A percentile compares a stretch with the other conserved stretches of the same genome.
Evolutionary conservation across 345 rosid genomes (phyloP).

Genomic region (Citrus hindsii): DNA sequence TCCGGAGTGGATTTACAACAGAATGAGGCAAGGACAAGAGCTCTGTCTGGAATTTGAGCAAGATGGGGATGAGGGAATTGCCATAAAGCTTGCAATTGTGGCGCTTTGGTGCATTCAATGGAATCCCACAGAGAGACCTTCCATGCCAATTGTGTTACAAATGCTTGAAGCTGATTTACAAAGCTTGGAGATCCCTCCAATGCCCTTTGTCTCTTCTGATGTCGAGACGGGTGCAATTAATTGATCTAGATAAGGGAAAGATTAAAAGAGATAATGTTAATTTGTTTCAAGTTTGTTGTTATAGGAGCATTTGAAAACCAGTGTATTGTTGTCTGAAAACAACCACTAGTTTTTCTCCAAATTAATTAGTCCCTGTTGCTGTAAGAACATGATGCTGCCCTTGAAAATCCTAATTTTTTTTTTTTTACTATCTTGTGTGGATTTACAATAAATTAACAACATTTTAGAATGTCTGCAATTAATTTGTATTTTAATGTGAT

Average conservation of each 20-base stretch:
- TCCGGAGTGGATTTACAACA: neutral
- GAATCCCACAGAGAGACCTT: slow-evolving; percentile 1
- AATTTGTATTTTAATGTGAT: no score
- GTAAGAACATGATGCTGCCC: no score
- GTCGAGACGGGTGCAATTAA: neutral
- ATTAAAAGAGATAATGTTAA: no score
- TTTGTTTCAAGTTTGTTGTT: no score
- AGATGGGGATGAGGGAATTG: neutral
- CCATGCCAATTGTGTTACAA: slow-evolving; percentile 8
- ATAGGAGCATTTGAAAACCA: no score
- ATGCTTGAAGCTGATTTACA: slow-evolving; percentile 12
- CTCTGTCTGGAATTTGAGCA: neutral
- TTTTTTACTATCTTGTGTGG: no score
- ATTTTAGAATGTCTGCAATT: no score
- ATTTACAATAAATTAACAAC: no score
- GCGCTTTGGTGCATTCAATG: slow-evolving; percentile 1
- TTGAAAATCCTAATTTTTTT: no score
- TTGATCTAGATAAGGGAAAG: neutral
- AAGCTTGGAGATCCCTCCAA: neutral
- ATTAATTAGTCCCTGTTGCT: no score
- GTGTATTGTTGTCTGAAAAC: no score
- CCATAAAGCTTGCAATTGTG: slow-evolving; percentile 9
- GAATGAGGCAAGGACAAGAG: neutral
- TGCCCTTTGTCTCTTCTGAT: slow-evolving; percentile 2
- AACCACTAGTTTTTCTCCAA: no score